Evolutionary conservation across 1,139 yeast genomes (phyloP).

Genomic region (Candida neerlandica): DNA sequence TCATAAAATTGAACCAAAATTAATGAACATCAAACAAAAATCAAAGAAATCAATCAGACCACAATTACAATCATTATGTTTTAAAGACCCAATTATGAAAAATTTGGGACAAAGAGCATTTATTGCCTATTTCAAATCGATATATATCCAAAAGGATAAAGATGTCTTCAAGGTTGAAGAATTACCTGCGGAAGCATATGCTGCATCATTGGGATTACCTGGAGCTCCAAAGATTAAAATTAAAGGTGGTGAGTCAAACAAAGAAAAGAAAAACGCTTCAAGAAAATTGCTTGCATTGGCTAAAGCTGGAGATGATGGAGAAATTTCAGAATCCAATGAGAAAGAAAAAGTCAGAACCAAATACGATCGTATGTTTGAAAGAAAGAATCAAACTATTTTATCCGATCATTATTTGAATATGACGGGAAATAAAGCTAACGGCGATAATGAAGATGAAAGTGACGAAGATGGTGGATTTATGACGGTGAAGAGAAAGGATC

Average conservation of each 20-base stretch:
- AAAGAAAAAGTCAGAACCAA: constrained; percentile 76
- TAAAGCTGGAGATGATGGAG: constrained; percentile 70
- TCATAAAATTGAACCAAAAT: constrained; percentile 69
- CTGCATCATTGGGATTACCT: constrained; percentile 87
- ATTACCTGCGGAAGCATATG: constrained; percentile 80
- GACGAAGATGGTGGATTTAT: constrained; percentile 65
- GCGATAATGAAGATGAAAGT: constrained; percentile 25
- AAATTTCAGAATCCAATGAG: constrained; percentile 38
- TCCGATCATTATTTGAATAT: constrained; percentile 85
- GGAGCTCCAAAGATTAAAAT: constrained; percentile 94
- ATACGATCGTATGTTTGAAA: constrained; percentile 93
- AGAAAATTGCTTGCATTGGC: constrained; percentile 63
- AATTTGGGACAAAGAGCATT: constrained; percentile 96
- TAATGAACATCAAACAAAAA: constrained; percentile 73
- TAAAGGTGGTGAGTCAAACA: constrained; percentile 49
- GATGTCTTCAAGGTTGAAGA: constrained; percentile 77
- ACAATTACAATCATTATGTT: constrained; percentile 86
- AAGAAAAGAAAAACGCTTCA: constrained; percentile 81
- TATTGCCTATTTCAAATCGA: constrained; percentile 82
- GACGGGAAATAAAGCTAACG: constrained; percentile 45
- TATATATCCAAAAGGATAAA: constrained; percentile 85
- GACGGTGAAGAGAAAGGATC: constrained; percentile 76
- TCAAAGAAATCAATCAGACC: constrained; percentile 79
- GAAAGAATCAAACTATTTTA: constrained; percentile 89
- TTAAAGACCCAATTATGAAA: constrained; percentile 88